Conservation (phyloP, 129 eudicot species). For the Chrysanthemum lavandulifolium region DNA sequence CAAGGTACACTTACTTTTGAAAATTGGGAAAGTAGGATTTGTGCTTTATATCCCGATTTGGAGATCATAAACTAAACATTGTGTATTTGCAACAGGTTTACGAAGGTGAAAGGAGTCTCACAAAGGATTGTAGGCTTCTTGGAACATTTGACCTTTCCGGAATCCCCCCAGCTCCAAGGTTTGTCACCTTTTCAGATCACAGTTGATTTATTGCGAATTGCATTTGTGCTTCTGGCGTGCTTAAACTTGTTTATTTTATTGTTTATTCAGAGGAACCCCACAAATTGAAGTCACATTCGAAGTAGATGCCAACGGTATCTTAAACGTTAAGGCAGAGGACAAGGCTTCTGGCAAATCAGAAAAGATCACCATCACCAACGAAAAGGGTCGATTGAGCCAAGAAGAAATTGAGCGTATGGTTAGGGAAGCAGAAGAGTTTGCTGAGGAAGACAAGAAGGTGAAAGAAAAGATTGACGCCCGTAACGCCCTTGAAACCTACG, state of each 20-base stretch:
- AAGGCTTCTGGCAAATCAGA: slow-evolving; percentile 69
- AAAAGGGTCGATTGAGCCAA: slow-evolving; percentile 77
- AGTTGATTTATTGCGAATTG: not conserved
- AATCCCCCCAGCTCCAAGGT: slow-evolving; percentile 93
- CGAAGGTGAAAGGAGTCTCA: slow-evolving; percentile 91
- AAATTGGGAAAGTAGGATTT: not conserved
- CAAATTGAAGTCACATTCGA: slow-evolving; percentile 89
- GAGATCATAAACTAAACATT: not conserved
- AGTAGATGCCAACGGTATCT: slow-evolving; percentile 80
- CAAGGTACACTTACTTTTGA: slow-evolving; percentile 40
- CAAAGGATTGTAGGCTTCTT: slow-evolving; percentile 85
- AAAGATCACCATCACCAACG: slow-evolving; percentile 78
- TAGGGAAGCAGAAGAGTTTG: slow-evolving; percentile 79
- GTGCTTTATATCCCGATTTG: too few relatives aligned
- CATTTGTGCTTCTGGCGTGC: not conserved
- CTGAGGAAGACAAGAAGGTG: slow-evolving; percentile 79
- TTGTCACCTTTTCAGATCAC: not conserved
- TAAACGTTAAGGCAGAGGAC: slow-evolving; percentile 81
- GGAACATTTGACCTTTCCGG: slow-evolving; percentile 86
- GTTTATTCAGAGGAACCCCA: slow-evolving; percentile 61
- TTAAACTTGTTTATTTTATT: not conserved
- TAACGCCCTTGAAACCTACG: slow-evolving; percentile 70
- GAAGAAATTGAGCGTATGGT: slow-evolving; percentile 88
- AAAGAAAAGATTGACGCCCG: slow-evolving; percentile 76
- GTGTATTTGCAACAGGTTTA: slow-evolving; percentile 45